Evolutionary conservation across 1,139 yeast genomes (phyloP).

Genomic region (Kodamaea plutei): DNA sequence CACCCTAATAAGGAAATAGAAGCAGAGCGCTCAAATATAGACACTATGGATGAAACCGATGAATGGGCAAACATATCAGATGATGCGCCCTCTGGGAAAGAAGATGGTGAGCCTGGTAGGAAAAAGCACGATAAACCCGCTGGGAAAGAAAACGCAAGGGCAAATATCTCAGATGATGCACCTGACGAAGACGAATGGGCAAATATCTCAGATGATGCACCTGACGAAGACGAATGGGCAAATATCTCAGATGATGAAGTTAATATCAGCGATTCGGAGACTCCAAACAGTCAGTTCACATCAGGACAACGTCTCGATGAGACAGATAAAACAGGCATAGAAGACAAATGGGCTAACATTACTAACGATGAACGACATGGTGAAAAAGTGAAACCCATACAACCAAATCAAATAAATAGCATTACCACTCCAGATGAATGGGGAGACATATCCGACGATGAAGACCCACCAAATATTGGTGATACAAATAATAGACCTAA

Average conservation of each 20-base stretch:
- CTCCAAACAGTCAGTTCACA: background rate
- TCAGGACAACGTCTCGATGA: too few species aligned
- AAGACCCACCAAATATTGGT: too few species aligned
- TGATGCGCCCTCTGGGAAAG: constrained; percentile 4
- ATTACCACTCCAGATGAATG: too few species aligned
- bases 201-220: constrained; percentile 1
- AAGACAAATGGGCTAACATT: constrained; percentile 1
- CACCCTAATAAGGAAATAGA: too few species aligned
- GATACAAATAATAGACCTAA: too few species aligned
- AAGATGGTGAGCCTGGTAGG: constrained; percentile 2
- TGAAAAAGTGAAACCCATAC: constrained; percentile 1
- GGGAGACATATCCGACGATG: constrained; percentile 3
- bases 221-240: constrained; percentile 1
- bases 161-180: constrained; percentile 1
- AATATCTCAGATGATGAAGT: constrained; percentile 6
- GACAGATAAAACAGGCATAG: background rate
- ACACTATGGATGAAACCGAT: constrained; percentile 15
- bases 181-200: constrained; percentile 1
- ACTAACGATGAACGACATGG: constrained; percentile 1
- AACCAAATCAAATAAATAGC: too few species aligned
- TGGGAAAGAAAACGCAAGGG: constrained; percentile 1
- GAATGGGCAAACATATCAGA: constrained; percentile 4
- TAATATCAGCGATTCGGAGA: too few species aligned
- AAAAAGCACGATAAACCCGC: background rate
- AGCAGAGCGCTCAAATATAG: too few species aligned